Evolutionary conservation across 1,284 basidiomycete species (phyloP).

Genomic region (Ceraceosorus guamensis): DNA sequence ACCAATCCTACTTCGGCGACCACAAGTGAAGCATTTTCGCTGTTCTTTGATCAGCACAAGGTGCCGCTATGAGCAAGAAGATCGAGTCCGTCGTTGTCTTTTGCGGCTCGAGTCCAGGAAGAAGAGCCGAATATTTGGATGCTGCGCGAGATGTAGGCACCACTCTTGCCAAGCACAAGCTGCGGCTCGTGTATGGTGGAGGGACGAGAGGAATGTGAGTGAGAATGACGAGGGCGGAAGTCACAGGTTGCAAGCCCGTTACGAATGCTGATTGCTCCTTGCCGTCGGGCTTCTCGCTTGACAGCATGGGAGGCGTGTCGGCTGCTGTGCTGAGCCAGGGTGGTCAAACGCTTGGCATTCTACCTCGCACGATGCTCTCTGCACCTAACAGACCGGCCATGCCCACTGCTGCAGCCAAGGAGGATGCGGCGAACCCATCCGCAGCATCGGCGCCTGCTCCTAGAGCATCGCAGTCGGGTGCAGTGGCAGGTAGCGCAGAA

Average conservation of each 20-base stretch:
- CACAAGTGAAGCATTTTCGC: too few species aligned
- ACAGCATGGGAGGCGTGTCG: conserved; percentile 71
- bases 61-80: too few species aligned
- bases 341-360: conserved; percentile 71
- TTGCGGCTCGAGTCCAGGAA: conserved; percentile 45
- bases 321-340: conserved; percentile 61
- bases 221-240: background rate
- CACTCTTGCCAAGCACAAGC: conserved; percentile 61
- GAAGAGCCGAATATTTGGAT: conserved; percentile 28
- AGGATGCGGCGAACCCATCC: too few species aligned
- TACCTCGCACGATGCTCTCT: conserved; percentile 66
- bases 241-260: background rate
- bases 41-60: too few species aligned
- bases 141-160: conserved; percentile 60
- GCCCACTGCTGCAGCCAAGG: conserved; percentile 18
- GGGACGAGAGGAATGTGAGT: conserved; percentile 62
- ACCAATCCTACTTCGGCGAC: too few species aligned
- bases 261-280: background rate
- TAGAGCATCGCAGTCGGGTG: too few species aligned
- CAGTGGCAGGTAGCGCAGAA: conserved; percentile 17
- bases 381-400: conserved; percentile 17
- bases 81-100: conserved; percentile 44
- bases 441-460: too few species aligned
- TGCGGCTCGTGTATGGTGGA: conserved; percentile 77
- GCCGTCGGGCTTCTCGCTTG: background rate